Base-by-base conservation (phyloP, 2,329 filamentous ascomycete genomes). In the Emmonsiellopsis sp. region DNA sequence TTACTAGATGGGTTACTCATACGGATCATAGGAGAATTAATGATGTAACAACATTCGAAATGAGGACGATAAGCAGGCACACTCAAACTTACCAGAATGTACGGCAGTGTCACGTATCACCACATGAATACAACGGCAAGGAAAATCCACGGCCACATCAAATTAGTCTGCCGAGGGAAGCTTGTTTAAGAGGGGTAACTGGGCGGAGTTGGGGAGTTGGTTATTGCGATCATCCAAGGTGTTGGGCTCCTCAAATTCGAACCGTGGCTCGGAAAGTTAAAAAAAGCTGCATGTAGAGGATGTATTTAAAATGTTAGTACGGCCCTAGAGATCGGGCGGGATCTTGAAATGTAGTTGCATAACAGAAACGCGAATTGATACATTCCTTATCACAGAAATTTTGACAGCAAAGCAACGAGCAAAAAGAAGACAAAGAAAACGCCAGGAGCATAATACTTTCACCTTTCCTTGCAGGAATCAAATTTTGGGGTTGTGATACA, bases 191-290 rank as follows among this genome's bases (percentile, higher is more conserved):
- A 13, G 34, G 11, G 21, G 13, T 27, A 27, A 14, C 6, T 10
- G n/a, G 2, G 14, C 9, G 17, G 21, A 49, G 36, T 9, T 40
- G 36, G 36, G 10, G 34, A 27, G 11, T 27, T 7, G 9, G 14
- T 49, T 27, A 49, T 49, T 40, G 46, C 34, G 34, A 49, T 49
- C 46, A 39, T 14, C 46, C 46, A 49, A 49, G 10, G 31, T n/a
- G 14, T 40, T 27, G 14, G 11, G 8, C 11, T 42, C 40, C 9
- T 39, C 34, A 37, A n/a, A 39, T 39, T 39, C 36, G 21, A 27
- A 27, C 21, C 36, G 36, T 39, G 13, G 36, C 13, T 9, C 31
- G 44, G 32, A 36, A 5, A 5, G 2, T 6, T 7, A 32, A 27
- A 45, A 45, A 31, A 6, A 33, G 27, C 27, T 45, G 8, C 21